Evolutionary conservation across 805 yeast genomes (phyloP), one percentile per base, ranked within the genome.

Genomic region (Ogataea populi-albae): DNA sequence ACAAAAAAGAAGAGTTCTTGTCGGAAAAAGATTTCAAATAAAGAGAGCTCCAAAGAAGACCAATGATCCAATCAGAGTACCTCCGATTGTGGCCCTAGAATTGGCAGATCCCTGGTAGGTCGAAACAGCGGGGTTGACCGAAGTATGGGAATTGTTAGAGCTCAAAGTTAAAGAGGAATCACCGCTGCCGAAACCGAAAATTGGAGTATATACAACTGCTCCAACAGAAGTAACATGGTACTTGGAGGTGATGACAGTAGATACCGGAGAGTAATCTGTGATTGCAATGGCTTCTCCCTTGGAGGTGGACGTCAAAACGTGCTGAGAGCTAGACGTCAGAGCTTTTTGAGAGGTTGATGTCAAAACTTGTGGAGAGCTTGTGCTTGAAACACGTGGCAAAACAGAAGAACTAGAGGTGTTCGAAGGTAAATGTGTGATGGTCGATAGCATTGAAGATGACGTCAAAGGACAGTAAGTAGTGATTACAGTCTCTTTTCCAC

Each of bases 401-500:
- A 8, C 10, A 16, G 14, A n/a, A 8, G 26, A 5, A 23, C 33
- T 28, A 16, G 25, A n/a, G 15, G 43, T 25, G 7, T 8, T 17
- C 17, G 40, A 23, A 9, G 27, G 23, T 11, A 30, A 25, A 35
- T 9, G n/a, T 20, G 34, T 18, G 26, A 25, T 20, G 35, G 25
- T 30, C 21, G 33, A 14, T 9, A 38, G 14, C 8, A 37, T 15
- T 17, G 34, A 14, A 12, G 34, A n/a, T 19, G 36, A 40, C 2
- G 46, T 32, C n/a, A 40, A 17, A 29, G 47, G 66, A 45, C 66
- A 61, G 55, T 55, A 61, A 17, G 73, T 66, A 39, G 73, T 64
- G 55, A 57, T 54, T 24, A 61, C 56, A 17, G 69, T 64, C 32
- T 44, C 55, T 16, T 50, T 50, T 17, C 65, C 71, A 35, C 56